Percentiles rank a stretch among this genome's conserved stretches.
Conservation (phyloP, 106 monocot genomes). For the Dioscorea zingiberensis region DNA sequence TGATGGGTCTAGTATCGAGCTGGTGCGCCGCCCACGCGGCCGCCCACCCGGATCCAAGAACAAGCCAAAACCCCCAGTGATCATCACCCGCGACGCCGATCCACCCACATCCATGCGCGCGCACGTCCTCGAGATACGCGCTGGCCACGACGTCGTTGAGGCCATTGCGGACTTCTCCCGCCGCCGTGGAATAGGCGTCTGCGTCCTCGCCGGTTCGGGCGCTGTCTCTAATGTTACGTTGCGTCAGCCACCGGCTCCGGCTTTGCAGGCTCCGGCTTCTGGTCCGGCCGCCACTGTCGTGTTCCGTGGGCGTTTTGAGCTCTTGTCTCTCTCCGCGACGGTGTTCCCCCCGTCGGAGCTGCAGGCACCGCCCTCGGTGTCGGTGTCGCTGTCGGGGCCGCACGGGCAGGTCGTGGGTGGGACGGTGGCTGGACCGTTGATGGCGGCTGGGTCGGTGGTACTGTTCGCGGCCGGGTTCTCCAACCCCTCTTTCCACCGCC, state of each 20-base stretch:
- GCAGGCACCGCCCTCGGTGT: conserved; percentile 17
- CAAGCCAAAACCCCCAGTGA: conserved; percentile 59
- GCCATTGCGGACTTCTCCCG: conserved; percentile 38
- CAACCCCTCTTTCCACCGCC: conserved; percentile 42
- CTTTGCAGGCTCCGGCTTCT: background rate
- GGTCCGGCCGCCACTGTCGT: background rate
- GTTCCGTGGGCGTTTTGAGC: conserved; percentile 50
- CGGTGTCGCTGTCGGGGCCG: conserved; percentile 57
- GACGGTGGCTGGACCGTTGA: conserved; percentile 41
- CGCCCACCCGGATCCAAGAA: conserved; percentile 76
- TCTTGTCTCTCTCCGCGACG: conserved; percentile 56
- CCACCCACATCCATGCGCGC: conserved; percentile 35
- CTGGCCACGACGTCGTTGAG: conserved; percentile 49
- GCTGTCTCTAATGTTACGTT: conserved; percentile 51
- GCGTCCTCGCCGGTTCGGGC: conserved; percentile 54
- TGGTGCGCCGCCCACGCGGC: conserved; percentile 37
- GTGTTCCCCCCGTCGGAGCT: conserved; percentile 35
- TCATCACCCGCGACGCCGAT: conserved; percentile 35
- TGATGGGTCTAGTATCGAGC: conserved; percentile 34
- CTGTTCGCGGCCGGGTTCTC: conserved; percentile 46
- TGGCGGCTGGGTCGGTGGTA: conserved; percentile 50
- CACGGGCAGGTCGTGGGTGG: conserved; percentile 74
- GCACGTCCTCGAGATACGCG: conserved; percentile 64
- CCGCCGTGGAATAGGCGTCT: conserved; percentile 39
- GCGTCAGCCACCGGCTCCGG: conserved; percentile 24